Conservation (phyloP, 108 stramenopile genomes). For the Cyclostephanos invisitatus region DNA sequence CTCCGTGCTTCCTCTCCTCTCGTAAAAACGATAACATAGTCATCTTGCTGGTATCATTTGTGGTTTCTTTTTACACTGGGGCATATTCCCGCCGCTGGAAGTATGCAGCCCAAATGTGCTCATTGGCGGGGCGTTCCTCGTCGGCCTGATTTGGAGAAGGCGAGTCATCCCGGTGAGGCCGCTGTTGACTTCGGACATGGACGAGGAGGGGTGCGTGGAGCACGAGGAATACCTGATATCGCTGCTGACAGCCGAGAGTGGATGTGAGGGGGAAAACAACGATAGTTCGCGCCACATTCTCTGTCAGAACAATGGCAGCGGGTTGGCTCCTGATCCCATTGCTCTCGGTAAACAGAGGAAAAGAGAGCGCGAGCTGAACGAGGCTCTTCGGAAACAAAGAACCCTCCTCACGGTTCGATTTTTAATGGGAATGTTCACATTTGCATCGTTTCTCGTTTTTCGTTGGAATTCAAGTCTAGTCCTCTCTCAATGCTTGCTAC, state of each 20-base stretch:
- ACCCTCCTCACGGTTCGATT: conserved; percentile 30
- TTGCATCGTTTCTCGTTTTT: conserved; percentile 31
- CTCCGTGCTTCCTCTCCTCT: neutral
- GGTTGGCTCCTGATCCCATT: conserved; percentile 21
- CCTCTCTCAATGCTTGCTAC: conserved; percentile 26
- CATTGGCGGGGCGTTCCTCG: conserved; percentile 56
- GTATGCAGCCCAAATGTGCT: conserved; percentile 60
- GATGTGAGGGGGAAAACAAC: neutral
- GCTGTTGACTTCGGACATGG: conserved; percentile 8
- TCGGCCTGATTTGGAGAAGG: conserved; percentile 33
- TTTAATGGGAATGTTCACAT: conserved; percentile 21
- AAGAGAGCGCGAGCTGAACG: conserved; percentile 39
- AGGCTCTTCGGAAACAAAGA: conserved; percentile 27
- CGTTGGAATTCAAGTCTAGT: conserved; percentile 28
- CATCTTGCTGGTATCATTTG: conserved; percentile 80
- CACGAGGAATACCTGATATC: conserved; percentile 15
- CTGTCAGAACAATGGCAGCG: neutral
- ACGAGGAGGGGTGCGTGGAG: conserved; percentile 18
- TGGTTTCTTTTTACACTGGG: conserved; percentile 79
- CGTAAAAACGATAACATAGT: neutral
- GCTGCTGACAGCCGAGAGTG: conserved; percentile 10
- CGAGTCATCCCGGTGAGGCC: conserved; percentile 33
- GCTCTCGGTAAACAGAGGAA: conserved; percentile 27
- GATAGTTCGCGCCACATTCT: neutral
- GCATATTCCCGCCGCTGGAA: conserved; percentile 58